Conservation (phyloP, 352 stramenopile species). For the Phytophthora multivora region DNA sequence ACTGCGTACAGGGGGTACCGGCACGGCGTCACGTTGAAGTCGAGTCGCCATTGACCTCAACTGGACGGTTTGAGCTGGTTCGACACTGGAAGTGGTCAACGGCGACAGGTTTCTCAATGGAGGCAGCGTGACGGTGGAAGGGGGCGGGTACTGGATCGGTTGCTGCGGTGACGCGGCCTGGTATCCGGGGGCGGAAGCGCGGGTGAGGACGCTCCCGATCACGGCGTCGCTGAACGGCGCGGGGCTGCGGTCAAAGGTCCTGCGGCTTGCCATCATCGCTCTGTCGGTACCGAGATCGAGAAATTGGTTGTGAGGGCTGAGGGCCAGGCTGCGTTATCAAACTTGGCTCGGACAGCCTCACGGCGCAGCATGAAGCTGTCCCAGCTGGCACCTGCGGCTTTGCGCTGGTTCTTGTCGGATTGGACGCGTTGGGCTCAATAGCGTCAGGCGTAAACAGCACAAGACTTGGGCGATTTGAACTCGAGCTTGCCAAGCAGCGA, state of each 20-base stretch:
- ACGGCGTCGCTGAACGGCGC: conserved; percentile 36
- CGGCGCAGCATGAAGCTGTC: conserved; percentile 26
- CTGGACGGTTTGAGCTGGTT: conserved; percentile 13
- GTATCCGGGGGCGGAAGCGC: conserved; percentile 5
- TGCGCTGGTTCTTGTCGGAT: conserved; percentile 5
- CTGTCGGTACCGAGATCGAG: conserved; percentile 6
- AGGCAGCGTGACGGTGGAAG: conserved; percentile 12
- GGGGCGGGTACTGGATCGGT: conserved; percentile 1
- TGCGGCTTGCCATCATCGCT: conserved; percentile 33
- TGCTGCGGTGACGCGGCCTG: not conserved
- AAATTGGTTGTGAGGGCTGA: conserved; percentile 22
- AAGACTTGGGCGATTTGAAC: conserved; percentile 31
- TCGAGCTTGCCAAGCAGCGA: conserved; percentile 3
- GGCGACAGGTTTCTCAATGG: conserved; percentile 26
- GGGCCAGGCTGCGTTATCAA: conserved; percentile 33
- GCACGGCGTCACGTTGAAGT: conserved; percentile 9
- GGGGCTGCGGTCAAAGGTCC: conserved; percentile 21
- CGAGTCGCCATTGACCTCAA: conserved; percentile 6
- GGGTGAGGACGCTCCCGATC: conserved; percentile 33
- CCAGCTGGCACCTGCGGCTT: conserved; percentile 27
- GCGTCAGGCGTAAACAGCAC: conserved; percentile 42
- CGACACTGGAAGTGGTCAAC: conserved; percentile 1
- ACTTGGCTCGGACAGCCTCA: conserved; percentile 20
- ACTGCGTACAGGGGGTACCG: not conserved
- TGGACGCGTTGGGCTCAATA: conserved; percentile 20